A percentile compares a stretch with the other conserved stretches of the same genome.
These are phyloP conservation scores for Tieghemostelium lacteum DNA, from an alignment of 78 protist genomes.

Conservation along the genomic window DNA sequence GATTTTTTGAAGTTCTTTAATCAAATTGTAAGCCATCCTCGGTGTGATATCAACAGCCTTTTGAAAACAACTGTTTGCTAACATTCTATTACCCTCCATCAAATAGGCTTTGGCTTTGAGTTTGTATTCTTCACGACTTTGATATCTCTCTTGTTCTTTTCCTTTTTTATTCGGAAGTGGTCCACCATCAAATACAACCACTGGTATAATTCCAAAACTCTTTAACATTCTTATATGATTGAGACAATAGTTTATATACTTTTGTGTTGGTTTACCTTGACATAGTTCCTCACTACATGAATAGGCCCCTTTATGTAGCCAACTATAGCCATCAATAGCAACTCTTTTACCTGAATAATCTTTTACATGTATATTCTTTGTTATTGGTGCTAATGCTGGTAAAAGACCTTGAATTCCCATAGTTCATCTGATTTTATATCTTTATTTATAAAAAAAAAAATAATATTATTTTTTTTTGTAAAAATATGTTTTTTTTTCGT, in stretches of 20 bases:
- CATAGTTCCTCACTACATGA: slow-evolving; percentile 89
- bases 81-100: slow-evolving; percentile 45
- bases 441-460: too few relatives aligned
- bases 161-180: slow-evolving; percentile 87
- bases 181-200: slow-evolving; percentile 94
- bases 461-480: too few relatives aligned
- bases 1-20: slow-evolving; percentile 66
- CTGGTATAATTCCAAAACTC: slow-evolving; percentile 80
- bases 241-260: slow-evolving; percentile 67
- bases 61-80: slow-evolving; percentile 62
- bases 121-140: slow-evolving; percentile 31
- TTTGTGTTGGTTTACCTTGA: slow-evolving; percentile 59
- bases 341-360: slow-evolving; percentile 78
- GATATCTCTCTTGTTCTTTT: slow-evolving; percentile 82
- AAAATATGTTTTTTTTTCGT: too few relatives aligned
- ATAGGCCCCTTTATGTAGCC: slow-evolving; percentile 93
- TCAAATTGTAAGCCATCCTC: slow-evolving; percentile 83
- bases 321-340: slow-evolving; percentile 93
- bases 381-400: slow-evolving; percentile 57
- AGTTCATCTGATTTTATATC: too few relatives aligned
- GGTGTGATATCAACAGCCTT: slow-evolving; percentile 89
- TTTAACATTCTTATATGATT: slow-evolving; percentile 72
- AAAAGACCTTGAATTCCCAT: slow-evolving; percentile 94
- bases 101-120: slow-evolving; percentile 34
- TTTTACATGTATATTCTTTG: slow-evolving; percentile 67